Conservation (phyloP, 202 grass and related monocot species). For the Schoenoplectus triqueter region DNA sequence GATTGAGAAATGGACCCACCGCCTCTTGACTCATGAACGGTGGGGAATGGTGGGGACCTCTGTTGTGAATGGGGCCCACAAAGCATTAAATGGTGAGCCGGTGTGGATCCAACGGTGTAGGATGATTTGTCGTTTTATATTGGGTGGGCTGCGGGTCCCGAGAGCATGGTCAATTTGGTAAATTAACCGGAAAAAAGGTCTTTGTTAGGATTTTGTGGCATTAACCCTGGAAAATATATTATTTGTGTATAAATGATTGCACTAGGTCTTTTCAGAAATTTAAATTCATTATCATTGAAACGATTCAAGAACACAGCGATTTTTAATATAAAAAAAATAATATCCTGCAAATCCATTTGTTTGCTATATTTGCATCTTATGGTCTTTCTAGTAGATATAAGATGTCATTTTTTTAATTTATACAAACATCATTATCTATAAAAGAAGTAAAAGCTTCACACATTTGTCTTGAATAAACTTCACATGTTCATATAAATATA, state of each 20-base stretch:
- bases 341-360: not conserved
- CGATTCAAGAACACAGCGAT: not conserved
- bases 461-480: not conserved
- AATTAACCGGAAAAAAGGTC: not conserved
- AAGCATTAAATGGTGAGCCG: slow-evolving; percentile 47
- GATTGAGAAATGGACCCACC: slow-evolving; percentile 18
- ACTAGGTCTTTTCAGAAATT: not conserved
- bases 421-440: not conserved
- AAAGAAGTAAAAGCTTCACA: not conserved
- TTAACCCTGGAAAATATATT: not conserved
- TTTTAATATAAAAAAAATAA: not conserved
- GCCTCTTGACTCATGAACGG: slow-evolving; percentile 36
- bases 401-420: not conserved
- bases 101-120: slow-evolving; percentile 55
- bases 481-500: not conserved
- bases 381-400: not conserved
- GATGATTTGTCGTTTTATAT: slow-evolving; percentile 49
- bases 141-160: not conserved
- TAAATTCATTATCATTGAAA: not conserved
- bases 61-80: slow-evolving; percentile 46
- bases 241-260: not conserved
- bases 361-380: not conserved
- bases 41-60: slow-evolving; percentile 37
- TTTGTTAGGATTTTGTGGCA: not conserved
- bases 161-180: not conserved